A percentile compares a stretch with the other conserved stretches of the same genome.
Evolutionary conservation across 2,329 filamentous ascomycete genomes (phyloP).

Genomic region (Phialocephala subalpina): DNA sequence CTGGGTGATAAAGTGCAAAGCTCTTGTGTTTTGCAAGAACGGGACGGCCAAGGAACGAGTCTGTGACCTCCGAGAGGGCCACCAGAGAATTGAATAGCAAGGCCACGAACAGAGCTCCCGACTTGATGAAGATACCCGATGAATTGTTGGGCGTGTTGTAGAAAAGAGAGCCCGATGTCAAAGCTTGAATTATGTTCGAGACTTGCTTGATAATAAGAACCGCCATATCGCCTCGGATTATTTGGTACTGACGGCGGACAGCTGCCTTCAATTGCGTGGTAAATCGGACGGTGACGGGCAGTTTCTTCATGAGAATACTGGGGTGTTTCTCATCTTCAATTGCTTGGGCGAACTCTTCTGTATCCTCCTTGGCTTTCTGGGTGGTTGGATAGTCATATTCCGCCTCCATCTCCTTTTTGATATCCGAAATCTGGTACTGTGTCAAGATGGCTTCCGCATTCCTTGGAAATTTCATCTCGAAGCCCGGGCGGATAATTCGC

Average conservation of each 20-base stretch:
- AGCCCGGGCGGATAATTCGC: too few relatives aligned
- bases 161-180: slow-evolving; percentile 73
- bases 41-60: slow-evolving; percentile 67
- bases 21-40: slow-evolving; percentile 65
- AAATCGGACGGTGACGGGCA: slow-evolving; percentile 64
- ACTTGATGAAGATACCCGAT: slow-evolving; percentile 68
- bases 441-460: slow-evolving; percentile 47
- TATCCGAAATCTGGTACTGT: too few relatives aligned
- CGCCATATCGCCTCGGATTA: slow-evolving; percentile 69
- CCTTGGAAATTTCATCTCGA: slow-evolving; percentile 61
- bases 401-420: slow-evolving; percentile 57
- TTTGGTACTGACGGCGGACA: slow-evolving; percentile 68
- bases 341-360: slow-evolving; percentile 63
- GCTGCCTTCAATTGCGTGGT: slow-evolving; percentile 62
- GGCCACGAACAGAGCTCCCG: slow-evolving; percentile 70
- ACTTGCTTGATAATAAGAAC: slow-evolving; percentile 70
- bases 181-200: slow-evolving; percentile 63
- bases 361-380: slow-evolving; percentile 52
- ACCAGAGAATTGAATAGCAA: slow-evolving; percentile 69
- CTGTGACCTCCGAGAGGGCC: slow-evolving; percentile 71
- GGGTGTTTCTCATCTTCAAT: slow-evolving; percentile 66
- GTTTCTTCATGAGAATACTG: slow-evolving; percentile 58
- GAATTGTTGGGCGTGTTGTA: slow-evolving; percentile 67
- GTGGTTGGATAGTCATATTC: slow-evolving; percentile 66
- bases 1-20: slow-evolving; percentile 67